A percentile compares a stretch with the other conserved stretches of the same genome.
Evolutionary conservation across 805 yeast genomes (phyloP).

Genomic region (Ogataea naganishii): DNA sequence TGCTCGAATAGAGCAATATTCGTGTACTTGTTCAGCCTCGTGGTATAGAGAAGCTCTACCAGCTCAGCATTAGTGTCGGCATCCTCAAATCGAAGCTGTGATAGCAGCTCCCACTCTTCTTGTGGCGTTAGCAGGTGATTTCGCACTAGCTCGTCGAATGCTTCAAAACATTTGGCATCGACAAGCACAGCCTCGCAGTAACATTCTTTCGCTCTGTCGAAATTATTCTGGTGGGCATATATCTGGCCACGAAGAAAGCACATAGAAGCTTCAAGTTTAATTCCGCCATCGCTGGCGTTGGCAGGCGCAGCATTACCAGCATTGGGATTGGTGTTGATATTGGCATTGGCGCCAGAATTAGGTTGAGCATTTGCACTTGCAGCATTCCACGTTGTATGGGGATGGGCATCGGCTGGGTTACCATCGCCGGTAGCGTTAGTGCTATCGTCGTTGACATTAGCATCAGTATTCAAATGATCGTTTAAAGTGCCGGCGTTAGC

Average conservation of each 20-base stretch:
- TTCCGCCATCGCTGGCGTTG: slow-evolving; percentile 93
- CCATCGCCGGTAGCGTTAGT: too few relatives aligned
- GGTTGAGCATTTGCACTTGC: too few relatives aligned
- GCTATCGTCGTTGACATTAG: slow-evolving; percentile 21
- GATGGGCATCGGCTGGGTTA: too few relatives aligned
- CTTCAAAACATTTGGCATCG: slow-evolving; percentile 90
- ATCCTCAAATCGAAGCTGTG: slow-evolving; percentile 56
- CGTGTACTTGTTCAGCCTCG: slow-evolving; percentile 65
- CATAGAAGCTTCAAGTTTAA: slow-evolving; percentile 79
- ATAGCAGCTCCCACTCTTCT: slow-evolving; percentile 80
- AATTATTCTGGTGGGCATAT: slow-evolving; percentile 73
- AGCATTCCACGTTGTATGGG: too few relatives aligned
- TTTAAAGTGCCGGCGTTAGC: too few relatives aligned
- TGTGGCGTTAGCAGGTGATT: slow-evolving; percentile 70
- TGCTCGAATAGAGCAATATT: slow-evolving; percentile 51
- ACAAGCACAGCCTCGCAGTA: slow-evolving; percentile 79
- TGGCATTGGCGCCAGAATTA: slow-evolving; percentile 23
- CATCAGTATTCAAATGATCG: slow-evolving; percentile 25
- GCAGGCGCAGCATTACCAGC: too few relatives aligned
- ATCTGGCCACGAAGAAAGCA: slow-evolving; percentile 79
- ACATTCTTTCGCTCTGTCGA: slow-evolving; percentile 79
- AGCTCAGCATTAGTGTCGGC: slow-evolving; percentile 77
- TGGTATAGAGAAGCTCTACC: slow-evolving; percentile 66
- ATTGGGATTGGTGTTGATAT: slow-evolving; percentile 36
- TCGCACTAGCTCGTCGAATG: slow-evolving; percentile 68